phyloP scores from a whole-genome alignment of 2,329 filamentous ascomycete genomes.

The Microcyclospora pomicola region DNA sequence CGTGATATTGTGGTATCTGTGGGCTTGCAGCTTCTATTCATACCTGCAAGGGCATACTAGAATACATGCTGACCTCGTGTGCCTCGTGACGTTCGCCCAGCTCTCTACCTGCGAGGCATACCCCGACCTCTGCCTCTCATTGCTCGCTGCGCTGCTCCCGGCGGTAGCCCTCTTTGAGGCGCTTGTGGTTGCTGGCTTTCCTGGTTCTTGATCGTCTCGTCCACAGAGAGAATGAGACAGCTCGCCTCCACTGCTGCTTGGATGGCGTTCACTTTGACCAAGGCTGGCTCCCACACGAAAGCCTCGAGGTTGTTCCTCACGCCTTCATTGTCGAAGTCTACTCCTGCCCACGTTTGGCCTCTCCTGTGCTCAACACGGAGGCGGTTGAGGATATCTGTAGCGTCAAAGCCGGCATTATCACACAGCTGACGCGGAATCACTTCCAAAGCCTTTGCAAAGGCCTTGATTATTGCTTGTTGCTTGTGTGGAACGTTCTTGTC shows the following conservation, averaged over 20 bases:
- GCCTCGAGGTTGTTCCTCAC: constrained; percentile 86
- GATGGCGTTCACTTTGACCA: constrained; percentile 95
- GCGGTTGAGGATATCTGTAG: constrained; percentile 93
- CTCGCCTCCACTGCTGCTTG: constrained; percentile 91
- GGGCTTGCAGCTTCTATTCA: too few relatives aligned
- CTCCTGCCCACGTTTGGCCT: constrained; percentile 84
- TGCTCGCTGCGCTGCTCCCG: constrained; percentile 69
- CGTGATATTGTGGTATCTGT: too few relatives aligned
- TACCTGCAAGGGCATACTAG: too few relatives aligned
- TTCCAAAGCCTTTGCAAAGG: constrained; percentile 92
- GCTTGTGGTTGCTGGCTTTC: constrained; percentile 76
- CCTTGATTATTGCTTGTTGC: constrained; percentile 95
- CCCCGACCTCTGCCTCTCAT: constrained; percentile 73
- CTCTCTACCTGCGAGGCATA: not conserved
- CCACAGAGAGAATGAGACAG: constrained; percentile 88
- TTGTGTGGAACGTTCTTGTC: constrained; percentile 88
- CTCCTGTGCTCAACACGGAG: constrained; percentile 92
- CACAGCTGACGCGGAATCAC: constrained; percentile 93
- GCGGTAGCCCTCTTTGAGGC: constrained; percentile 51
- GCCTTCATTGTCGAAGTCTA: constrained; percentile 87
- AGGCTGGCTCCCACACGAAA: constrained; percentile 93
- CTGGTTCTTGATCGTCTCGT: constrained; percentile 97
- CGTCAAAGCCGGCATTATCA: constrained; percentile 97
- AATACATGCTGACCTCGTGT: too few relatives aligned
- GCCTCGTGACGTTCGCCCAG: too few relatives aligned